These are phyloP conservation scores for Aegilops tauschii DNA, from an alignment of 176 grass and related monocot genomes.

Conservation along the genomic window DNA sequence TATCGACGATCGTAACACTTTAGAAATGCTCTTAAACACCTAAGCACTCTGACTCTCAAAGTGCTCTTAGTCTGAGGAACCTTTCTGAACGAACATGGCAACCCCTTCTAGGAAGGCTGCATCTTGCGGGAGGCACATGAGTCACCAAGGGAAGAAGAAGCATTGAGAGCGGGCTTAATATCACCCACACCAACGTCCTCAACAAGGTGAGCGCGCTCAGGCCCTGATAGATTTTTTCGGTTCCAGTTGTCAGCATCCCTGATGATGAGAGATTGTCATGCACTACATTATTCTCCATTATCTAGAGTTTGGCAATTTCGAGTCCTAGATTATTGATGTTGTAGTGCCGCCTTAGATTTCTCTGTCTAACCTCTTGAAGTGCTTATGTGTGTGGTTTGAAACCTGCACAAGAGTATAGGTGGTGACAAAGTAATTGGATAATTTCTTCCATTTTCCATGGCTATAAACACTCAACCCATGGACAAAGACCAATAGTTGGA, in stretches of 20 bases:
- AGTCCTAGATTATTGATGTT: not conserved
- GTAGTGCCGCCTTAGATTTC: not conserved
- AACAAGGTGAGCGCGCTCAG: no score
- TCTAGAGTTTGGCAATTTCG: not conserved
- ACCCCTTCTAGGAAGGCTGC: no score
- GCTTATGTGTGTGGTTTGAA: conserved; percentile 15
- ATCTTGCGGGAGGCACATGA: no score
- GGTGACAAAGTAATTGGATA: not conserved
- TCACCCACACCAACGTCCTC: no score
- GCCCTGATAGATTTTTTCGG: no score
- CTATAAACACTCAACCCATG: not conserved
- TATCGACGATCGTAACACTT: no score
- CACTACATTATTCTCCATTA: not conserved
- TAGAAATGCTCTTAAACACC: no score
- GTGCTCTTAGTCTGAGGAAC: no score
- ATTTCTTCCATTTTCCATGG: not conserved
- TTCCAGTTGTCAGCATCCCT: not conserved
- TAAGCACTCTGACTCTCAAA: no score
- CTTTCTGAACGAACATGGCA: no score
- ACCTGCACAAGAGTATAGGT: not conserved
- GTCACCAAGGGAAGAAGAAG: no score
- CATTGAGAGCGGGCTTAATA: no score
- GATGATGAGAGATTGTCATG: not conserved
- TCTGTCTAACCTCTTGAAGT: not conserved
- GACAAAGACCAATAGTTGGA: not conserved